Conservation (phyloP, 257 asterid genomes). For the Capsicum chinense region DNA sequence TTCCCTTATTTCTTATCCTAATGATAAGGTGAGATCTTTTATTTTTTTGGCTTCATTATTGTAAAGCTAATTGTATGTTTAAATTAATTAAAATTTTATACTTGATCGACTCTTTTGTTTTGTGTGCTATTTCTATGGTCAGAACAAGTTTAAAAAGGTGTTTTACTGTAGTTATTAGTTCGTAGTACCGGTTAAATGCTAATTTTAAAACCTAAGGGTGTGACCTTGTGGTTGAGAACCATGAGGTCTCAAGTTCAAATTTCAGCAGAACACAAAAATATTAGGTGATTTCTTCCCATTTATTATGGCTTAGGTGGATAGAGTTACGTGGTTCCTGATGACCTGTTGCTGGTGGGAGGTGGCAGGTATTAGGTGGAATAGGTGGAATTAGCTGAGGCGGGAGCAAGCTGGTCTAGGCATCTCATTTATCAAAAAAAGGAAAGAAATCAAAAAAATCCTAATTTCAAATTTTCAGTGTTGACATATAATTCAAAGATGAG, state of each 20-base stretch:
- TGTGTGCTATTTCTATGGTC: not conserved
- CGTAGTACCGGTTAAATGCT: not conserved
- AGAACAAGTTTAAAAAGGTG: not conserved
- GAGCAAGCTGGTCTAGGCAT: too few species aligned
- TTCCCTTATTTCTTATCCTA: conserved; percentile 63
- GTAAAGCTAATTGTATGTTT: not conserved
- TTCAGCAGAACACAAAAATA: too few species aligned
- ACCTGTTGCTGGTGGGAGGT: too few species aligned
- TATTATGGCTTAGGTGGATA: too few species aligned
- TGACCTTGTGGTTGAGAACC: too few species aligned
- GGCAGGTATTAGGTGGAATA: too few species aligned
- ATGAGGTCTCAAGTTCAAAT: too few species aligned
- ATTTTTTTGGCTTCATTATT: not conserved
- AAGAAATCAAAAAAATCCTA: too few species aligned
- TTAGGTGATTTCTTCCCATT: too few species aligned
- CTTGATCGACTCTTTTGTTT: not conserved
- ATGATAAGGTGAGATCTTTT: conserved; percentile 60
- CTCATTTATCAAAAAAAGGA: too few species aligned
- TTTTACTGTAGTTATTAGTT: not conserved
- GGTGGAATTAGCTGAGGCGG: too few species aligned
- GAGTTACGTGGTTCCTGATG: too few species aligned
- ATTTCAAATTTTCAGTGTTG: not conserved
- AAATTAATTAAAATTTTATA: not conserved
- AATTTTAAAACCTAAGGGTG: not conserved
- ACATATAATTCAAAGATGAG: not conserved